These are phyloP conservation scores for Scheffersomyces coipomensis DNA, from an alignment of 805 yeast genomes.

Conservation along the genomic window DNA sequence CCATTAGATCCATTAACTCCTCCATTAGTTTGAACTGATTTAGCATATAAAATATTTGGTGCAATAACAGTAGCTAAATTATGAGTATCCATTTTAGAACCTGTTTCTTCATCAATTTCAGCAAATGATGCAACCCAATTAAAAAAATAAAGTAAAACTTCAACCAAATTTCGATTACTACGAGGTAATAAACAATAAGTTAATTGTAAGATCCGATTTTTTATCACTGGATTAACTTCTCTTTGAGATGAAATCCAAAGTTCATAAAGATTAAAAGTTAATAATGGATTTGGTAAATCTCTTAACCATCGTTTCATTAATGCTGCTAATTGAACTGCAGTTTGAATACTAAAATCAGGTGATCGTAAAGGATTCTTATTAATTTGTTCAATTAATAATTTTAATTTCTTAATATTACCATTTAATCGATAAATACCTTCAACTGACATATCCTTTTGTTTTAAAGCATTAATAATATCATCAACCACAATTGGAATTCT, in stretches of 20 bases:
- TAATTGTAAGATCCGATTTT: constrained; percentile 57
- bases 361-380: constrained; percentile 70
- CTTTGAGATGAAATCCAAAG: constrained; percentile 71
- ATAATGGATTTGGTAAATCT: constrained; percentile 87
- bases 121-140: constrained; percentile 97
- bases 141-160: constrained; percentile 80
- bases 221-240: constrained; percentile 44
- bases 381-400: constrained; percentile 69
- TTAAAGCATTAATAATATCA: constrained; percentile 77
- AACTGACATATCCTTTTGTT: constrained; percentile 89
- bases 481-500: constrained; percentile 84
- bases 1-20: constrained; percentile 1
- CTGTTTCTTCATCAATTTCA: constrained; percentile 80
- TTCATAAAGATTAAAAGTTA: constrained; percentile 73
- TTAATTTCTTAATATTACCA: constrained; percentile 85
- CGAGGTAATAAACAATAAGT: constrained; percentile 78
- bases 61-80: constrained; percentile 94
- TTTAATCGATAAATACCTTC: constrained; percentile 96
- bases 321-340: constrained; percentile 91
- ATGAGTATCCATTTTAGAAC: constrained; percentile 93
- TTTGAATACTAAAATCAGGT: constrained; percentile 72
- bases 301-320: constrained; percentile 86
- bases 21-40: constrained; percentile 26
- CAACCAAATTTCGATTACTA: constrained; percentile 78
- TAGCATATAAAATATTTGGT: constrained; percentile 79